phyloP scores from a whole-genome alignment of 768 basidiomycete genomes.

The Lentinus brumalis region DNA sequence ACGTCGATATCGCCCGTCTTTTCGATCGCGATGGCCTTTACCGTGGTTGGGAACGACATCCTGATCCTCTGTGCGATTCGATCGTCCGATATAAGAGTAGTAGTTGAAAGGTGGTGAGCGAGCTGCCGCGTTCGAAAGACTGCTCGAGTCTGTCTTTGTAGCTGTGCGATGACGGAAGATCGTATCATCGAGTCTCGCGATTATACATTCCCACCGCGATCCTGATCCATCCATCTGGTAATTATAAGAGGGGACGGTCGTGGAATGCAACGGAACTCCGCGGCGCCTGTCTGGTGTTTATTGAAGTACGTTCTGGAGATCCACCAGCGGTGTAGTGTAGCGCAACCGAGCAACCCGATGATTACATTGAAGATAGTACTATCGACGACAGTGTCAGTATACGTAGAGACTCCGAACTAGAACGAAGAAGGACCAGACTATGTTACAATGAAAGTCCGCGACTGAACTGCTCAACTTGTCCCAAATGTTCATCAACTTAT shows the following conservation, averaged over 20 bases:
- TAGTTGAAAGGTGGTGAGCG: slow-evolving; percentile 34
- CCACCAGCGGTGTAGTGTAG: background rate
- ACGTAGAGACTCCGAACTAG: no score
- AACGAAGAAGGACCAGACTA: no score
- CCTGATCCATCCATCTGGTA: background rate
- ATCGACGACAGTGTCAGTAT: no score
- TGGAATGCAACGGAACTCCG: slow-evolving; percentile 2
- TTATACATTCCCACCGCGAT: background rate
- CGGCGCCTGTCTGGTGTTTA: background rate
- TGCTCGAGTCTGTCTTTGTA: slow-evolving; percentile 3
- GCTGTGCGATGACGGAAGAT: slow-evolving; percentile 12
- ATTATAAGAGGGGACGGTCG: background rate
- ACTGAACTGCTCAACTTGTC: no score
- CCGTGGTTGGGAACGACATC: slow-evolving; percentile 60
- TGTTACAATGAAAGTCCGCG: no score
- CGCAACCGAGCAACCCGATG: no score
- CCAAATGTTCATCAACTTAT: background rate
- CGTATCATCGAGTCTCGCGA: slow-evolving; percentile 21
- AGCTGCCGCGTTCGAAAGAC: slow-evolving; percentile 24
- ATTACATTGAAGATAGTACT: no score
- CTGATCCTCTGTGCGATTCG: slow-evolving; percentile 7
- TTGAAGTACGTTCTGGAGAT: background rate
- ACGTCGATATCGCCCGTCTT: slow-evolving; percentile 79
- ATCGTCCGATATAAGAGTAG: background rate
- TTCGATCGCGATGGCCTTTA: slow-evolving; percentile 72